These are phyloP conservation scores for Hericium alpestre DNA, from an alignment of 768 basidiomycete species.

Conservation along the genomic window DNA sequence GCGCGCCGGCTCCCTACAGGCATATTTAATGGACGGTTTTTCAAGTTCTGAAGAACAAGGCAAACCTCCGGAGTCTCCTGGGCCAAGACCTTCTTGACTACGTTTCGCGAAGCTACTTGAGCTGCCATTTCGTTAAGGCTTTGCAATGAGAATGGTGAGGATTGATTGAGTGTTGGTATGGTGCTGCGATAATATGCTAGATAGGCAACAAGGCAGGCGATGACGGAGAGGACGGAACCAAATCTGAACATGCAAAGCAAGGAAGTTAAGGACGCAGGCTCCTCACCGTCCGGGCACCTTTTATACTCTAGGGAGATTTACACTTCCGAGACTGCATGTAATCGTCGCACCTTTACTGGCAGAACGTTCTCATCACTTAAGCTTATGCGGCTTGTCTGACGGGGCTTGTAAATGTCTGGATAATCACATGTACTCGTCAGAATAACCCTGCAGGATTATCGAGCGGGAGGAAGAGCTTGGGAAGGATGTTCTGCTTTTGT, in stretches of 20 bases:
- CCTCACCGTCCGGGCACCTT: neutral
- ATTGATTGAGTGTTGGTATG: too few relatives aligned
- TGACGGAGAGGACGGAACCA: neutral
- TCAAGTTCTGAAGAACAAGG: neutral
- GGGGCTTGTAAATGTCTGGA: neutral
- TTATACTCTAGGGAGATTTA: neutral
- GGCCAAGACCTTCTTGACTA: constrained; percentile 68
- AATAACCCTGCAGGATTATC: neutral
- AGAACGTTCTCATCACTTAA: neutral
- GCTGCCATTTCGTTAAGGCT: constrained; percentile 19
- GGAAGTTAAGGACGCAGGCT: too few relatives aligned
- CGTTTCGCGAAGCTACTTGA: constrained; percentile 46
- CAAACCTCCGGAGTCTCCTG: constrained; percentile 61
- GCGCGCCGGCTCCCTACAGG: constrained; percentile 63
- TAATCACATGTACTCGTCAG: neutral
- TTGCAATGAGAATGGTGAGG: too few relatives aligned
- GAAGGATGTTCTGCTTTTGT: neutral
- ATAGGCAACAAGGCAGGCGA: neutral
- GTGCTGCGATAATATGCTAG: too few relatives aligned
- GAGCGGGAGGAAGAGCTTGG: neutral
- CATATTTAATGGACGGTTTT: too few relatives aligned
- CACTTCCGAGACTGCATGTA: neutral
- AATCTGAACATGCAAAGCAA: too few relatives aligned
- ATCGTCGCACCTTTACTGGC: neutral
- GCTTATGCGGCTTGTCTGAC: neutral